Percentiles rank a stretch among this genome's conserved stretches.
These are phyloP conservation scores for Epichloe bromicola DNA, from an alignment of 2,329 filamentous ascomycete genomes.

Conservation along the genomic window DNA sequence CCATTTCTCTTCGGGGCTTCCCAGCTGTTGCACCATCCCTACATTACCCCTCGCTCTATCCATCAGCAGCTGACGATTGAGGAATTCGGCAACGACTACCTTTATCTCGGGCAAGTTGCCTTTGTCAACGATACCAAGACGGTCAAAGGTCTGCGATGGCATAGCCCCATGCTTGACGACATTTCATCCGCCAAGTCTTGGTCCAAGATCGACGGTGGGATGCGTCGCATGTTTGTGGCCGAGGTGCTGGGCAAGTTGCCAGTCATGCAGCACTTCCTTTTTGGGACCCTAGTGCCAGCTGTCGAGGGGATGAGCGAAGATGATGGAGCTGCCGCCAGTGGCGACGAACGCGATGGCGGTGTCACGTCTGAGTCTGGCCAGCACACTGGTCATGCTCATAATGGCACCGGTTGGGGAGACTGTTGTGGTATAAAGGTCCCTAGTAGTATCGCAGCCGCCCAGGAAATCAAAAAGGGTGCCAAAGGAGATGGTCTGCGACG, in stretches of 20 bases:
- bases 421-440: constrained; percentile 98
- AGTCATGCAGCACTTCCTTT: constrained; percentile 99
- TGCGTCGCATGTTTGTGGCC: constrained; percentile 92
- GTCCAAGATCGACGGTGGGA: constrained; percentile 85
- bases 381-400: constrained; percentile 48
- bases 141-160: constrained; percentile 87
- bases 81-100: constrained; percentile 68
- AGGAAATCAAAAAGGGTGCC: constrained; percentile 70
- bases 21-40: constrained; percentile 75
- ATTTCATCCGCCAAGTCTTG: constrained; percentile 84
- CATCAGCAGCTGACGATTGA: constrained; percentile 82
- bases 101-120: constrained; percentile 84
- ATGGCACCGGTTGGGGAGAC: constrained; percentile 72
- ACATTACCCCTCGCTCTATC: constrained; percentile 65
- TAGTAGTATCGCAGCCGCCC: constrained; percentile 79
- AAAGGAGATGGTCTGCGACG: constrained; percentile 49
- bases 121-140: constrained; percentile 97
- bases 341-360: constrained; percentile 39
- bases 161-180: constrained; percentile 96
- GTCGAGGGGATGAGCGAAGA: constrained; percentile 67
- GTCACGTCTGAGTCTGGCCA: constrained; percentile 29
- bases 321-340: constrained; percentile 31
- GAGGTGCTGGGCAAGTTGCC: constrained; percentile 89
- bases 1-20: constrained; percentile 91
- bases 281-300: constrained; percentile 74